A percentile compares a stretch with the other conserved stretches of the same genome.
phyloP scores from a whole-genome alignment of 805 yeast genomes.

The Ogataea salicorniae region DNA sequence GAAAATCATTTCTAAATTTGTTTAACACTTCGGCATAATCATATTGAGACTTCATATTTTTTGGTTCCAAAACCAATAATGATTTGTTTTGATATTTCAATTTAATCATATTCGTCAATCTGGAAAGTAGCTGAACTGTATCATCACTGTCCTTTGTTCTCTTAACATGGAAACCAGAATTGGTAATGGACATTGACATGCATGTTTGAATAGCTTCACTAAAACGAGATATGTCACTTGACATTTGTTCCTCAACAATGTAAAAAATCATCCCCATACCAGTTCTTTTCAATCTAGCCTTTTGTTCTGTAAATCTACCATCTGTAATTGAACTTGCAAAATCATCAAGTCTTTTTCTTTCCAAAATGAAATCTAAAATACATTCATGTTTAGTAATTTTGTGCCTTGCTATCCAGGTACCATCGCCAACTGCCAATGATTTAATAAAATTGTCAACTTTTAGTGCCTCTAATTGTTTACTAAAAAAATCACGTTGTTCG shows the following conservation, averaged over 20 bases:
- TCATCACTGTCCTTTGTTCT: constrained; percentile 69
- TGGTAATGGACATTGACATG: constrained; percentile 61
- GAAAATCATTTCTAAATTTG: constrained; percentile 32
- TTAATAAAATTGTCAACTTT: constrained; percentile 49
- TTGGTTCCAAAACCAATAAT: constrained; percentile 49
- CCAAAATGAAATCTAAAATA: constrained; percentile 78
- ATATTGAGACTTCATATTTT: constrained; percentile 42
- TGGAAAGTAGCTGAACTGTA: constrained; percentile 56
- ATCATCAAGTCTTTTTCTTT: constrained; percentile 87
- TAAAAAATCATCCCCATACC: constrained; percentile 67
- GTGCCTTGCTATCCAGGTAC: constrained; percentile 80
- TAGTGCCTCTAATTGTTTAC: constrained; percentile 41
- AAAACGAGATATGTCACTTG: constrained; percentile 42
- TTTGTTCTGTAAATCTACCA: constrained; percentile 87
- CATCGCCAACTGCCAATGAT: constrained; percentile 79
- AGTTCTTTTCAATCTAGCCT: constrained; percentile 63
- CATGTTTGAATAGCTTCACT: constrained; percentile 71
- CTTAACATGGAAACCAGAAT: constrained; percentile 60
- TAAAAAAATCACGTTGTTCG: constrained; percentile 66
- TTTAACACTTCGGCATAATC: constrained; percentile 41
- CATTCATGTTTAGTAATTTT: constrained; percentile 52
- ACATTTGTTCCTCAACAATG: constrained; percentile 68
- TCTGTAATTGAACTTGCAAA: constrained; percentile 76
- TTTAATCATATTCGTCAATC: constrained; percentile 41
- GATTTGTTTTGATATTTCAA: constrained; percentile 33